phyloP scores from a whole-genome alignment of 768 basidiomycete genomes.

The Lentinula aciculospora region DNA sequence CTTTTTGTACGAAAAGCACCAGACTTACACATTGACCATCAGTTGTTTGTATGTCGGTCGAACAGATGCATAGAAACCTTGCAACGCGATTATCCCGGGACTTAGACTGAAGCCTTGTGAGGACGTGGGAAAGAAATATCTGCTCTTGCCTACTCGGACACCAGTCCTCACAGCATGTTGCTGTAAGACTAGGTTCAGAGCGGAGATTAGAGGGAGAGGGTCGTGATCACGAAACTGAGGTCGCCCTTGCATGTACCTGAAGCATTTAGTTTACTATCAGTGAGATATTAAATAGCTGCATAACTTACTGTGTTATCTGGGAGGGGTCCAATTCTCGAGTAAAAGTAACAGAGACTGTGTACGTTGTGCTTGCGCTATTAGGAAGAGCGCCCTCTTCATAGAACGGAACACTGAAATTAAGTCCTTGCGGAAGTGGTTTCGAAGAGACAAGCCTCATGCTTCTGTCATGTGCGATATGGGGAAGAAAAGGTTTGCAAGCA shows the following conservation, averaged over 20 bases:
- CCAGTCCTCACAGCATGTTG: constrained; percentile 40
- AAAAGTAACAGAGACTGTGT: constrained; percentile 35
- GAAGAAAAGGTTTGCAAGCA: constrained; percentile 25
- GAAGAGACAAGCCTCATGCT: constrained; percentile 43
- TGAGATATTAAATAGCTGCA: background rate
- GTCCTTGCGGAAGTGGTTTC: constrained; percentile 36
- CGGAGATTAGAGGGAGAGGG: constrained; percentile 44
- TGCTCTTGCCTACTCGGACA: constrained; percentile 47
- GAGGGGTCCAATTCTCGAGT: constrained; percentile 31
- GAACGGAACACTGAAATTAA: constrained; percentile 33
- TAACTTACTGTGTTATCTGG: constrained; percentile 25
- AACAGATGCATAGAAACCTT: constrained; percentile 47
- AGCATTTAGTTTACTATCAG: background rate
- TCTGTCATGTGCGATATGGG: constrained; percentile 48
- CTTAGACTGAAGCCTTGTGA: constrained; percentile 22
- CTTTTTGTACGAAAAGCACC: background rate
- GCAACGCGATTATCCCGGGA: constrained; percentile 30
- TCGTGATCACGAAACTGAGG: constrained; percentile 40
- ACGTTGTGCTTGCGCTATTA: constrained; percentile 29
- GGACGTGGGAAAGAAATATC: constrained; percentile 46
- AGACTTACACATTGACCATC: constrained; percentile 46
- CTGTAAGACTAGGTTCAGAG: constrained; percentile 54
- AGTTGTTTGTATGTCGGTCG: constrained; percentile 43
- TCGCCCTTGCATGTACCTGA: constrained; percentile 48
- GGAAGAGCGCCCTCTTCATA: constrained; percentile 36